phyloP scores from a whole-genome alignment of 108 stramenopile species.

The Licmophora abbreviata region DNA sequence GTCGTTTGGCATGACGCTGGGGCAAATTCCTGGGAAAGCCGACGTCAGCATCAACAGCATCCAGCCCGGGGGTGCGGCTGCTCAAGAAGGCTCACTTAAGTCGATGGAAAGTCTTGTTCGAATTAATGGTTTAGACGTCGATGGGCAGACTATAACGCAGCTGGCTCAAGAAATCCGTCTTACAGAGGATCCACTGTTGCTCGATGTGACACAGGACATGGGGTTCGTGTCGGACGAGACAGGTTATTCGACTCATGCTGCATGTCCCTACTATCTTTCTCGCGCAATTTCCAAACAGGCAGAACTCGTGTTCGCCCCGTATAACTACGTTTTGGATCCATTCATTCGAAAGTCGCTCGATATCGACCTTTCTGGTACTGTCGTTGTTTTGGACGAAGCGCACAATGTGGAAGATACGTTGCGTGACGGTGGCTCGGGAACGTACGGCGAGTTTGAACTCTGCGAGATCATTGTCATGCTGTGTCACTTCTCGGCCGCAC shows the following conservation, averaged over 20 bases:
- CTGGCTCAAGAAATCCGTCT: constrained; percentile 17
- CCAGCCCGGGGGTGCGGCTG: constrained; percentile 19
- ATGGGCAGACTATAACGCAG: constrained; percentile 7
- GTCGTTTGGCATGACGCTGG: constrained; percentile 37
- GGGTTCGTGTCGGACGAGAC: constrained; percentile 20
- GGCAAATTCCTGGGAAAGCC: constrained; percentile 15
- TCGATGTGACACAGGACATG: constrained; percentile 27
- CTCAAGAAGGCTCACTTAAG: constrained; percentile 24
- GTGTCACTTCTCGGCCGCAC: constrained; percentile 20
- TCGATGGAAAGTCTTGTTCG: constrained; percentile 38
- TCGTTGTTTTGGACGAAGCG: constrained; percentile 97
- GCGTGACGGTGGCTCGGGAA: constrained; percentile 50
- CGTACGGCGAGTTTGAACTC: constrained; percentile 57
- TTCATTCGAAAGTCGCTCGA: constrained; percentile 55
- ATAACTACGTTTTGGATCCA: constrained; percentile 93
- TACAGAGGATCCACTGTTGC: constrained; percentile 32
- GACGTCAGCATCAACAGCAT: constrained; percentile 13
- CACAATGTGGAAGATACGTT: constrained; percentile 89
- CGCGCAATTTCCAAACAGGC: constrained; percentile 52
- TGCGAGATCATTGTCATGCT: constrained; percentile 41
- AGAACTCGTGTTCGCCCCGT: constrained; percentile 92
- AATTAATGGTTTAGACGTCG: constrained; percentile 41
- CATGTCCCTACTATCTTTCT: constrained; percentile 86
- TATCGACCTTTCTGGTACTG: constrained; percentile 47
- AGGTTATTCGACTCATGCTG: constrained; percentile 38